These are phyloP conservation scores for Hymenotorrendiella dingleyae DNA, from an alignment of 2,329 filamentous ascomycete genomes.

Conservation along the genomic window DNA sequence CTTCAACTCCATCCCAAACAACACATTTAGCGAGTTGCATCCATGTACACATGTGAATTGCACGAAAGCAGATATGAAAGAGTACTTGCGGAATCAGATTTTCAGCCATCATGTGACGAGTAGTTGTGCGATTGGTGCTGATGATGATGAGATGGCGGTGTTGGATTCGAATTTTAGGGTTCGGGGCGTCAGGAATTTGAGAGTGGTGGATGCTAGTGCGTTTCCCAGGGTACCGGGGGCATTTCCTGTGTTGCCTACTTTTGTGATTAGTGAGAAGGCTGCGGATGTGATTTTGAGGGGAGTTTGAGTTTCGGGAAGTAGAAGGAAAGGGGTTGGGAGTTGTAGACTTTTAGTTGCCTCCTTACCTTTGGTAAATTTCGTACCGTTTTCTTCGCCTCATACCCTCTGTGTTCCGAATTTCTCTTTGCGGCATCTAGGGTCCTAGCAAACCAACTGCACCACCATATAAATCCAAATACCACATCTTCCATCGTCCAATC, in stretches of 20 bases:
- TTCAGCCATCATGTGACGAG: conserved; percentile 54
- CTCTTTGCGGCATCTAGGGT: no score
- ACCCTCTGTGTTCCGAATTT: no score
- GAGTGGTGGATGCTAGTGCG: conserved; percentile 57
- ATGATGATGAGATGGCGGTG: conserved; percentile 37
- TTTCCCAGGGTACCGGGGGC: conserved; percentile 47
- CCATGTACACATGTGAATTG: conserved; percentile 36
- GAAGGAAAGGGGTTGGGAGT: no score
- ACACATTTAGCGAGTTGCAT: conserved; percentile 36
- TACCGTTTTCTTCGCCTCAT: no score
- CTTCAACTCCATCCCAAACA: conserved; percentile 33
- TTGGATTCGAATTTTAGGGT: conserved; percentile 52
- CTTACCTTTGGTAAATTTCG: no score
- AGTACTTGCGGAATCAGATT: conserved; percentile 37
- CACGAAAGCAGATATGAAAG: conserved; percentile 38
- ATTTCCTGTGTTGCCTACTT: conserved; percentile 45
- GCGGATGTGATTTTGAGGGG: conserved; percentile 1
- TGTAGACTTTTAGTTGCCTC: no score
- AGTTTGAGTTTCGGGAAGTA: no score
- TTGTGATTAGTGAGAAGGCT: conserved; percentile 56
- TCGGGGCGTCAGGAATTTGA: conserved; percentile 45
- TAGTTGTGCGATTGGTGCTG: conserved; percentile 46
- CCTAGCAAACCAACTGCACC: no score
- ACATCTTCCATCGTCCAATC: no score
- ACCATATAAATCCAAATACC: no score